A percentile compares a stretch with the other conserved stretches of the same genome.
Evolutionary conservation across 768 basidiomycete genomes (phyloP).

Genomic region (Russula ochroleuca): DNA sequence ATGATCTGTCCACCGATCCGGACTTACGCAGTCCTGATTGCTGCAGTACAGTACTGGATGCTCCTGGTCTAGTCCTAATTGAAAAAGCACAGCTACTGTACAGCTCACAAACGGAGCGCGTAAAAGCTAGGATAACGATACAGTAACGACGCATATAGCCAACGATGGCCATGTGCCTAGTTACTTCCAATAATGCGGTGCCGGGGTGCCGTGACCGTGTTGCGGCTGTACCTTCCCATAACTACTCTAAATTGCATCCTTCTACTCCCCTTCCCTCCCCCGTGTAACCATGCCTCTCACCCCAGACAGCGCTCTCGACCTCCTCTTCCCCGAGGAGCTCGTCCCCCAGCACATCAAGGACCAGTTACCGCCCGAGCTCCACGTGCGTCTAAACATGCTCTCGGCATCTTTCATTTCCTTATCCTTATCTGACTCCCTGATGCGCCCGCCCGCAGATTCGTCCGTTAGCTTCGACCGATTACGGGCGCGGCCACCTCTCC

Average conservation of each 20-base stretch:
- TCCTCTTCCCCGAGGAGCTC: constrained; percentile 69
- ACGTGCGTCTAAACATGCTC: constrained; percentile 44
- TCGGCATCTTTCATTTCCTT: background rate
- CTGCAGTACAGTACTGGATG: background rate
- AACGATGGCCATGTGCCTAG: background rate
- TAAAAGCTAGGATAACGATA: background rate
- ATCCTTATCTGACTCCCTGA: background rate
- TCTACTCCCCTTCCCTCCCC: background rate
- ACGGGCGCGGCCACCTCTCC: constrained; percentile 74
- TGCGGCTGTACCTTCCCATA: no score
- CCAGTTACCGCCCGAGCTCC: constrained; percentile 59
- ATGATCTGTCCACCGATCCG: constrained; percentile 7
- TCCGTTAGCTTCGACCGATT: constrained; percentile 82
- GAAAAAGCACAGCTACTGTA: background rate
- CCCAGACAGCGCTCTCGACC: constrained; percentile 62
- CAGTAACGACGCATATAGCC: background rate
- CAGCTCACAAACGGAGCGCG: background rate
- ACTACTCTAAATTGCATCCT: background rate
- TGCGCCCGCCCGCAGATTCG: constrained; percentile 56
- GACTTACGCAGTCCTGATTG: background rate
- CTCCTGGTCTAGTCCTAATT: background rate
- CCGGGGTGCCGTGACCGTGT: background rate
- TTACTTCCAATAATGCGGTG: background rate
- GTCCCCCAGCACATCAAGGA: constrained; percentile 62
- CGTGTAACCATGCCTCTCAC: constrained; percentile 43